Evolutionary conservation across 2,329 filamentous ascomycete genomes (phyloP).

Genomic region (Volutella citrinella): DNA sequence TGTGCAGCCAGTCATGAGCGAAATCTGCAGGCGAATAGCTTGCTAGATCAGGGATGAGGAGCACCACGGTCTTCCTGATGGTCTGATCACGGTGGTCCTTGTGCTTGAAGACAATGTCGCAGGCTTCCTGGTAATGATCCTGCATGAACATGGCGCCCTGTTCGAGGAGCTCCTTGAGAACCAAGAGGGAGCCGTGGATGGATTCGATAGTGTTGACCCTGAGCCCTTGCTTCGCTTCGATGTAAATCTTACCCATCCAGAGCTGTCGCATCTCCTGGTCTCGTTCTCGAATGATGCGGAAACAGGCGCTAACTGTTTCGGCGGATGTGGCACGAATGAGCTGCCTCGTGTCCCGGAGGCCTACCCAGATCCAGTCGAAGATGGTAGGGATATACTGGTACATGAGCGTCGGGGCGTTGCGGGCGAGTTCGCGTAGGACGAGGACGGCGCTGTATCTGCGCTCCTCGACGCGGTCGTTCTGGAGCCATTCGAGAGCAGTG

Average conservation of each 20-base stretch:
- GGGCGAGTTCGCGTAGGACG: slow-evolving; percentile 83
- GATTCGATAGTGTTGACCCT: slow-evolving; percentile 78
- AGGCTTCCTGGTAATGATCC: slow-evolving; percentile 85
- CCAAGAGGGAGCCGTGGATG: slow-evolving; percentile 90
- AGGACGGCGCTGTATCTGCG: slow-evolving; percentile 90
- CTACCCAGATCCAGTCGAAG: slow-evolving; percentile 95
- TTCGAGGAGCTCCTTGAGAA: slow-evolving; percentile 86
- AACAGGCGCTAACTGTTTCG: slow-evolving; percentile 90
- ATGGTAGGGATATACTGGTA: slow-evolving; percentile 95
- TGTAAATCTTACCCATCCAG: slow-evolving; percentile 90
- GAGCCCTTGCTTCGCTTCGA: slow-evolving; percentile 77
- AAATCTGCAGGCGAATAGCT: slow-evolving; percentile 92
- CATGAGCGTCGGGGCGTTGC: slow-evolving; percentile 91
- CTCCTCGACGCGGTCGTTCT: slow-evolving; percentile 91
- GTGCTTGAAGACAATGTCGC: slow-evolving; percentile 87
- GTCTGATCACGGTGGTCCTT: slow-evolving; percentile 89
- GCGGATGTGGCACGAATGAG: slow-evolving; percentile 90
- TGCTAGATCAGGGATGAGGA: slow-evolving; percentile 87
- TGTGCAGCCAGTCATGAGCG: slow-evolving; percentile 80
- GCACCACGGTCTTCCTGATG: slow-evolving; percentile 84
- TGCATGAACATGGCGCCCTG: slow-evolving; percentile 99
- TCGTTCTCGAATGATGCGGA: slow-evolving; percentile 91
- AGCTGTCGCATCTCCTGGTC: slow-evolving; percentile 82
- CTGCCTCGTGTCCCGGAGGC: slow-evolving; percentile 82
- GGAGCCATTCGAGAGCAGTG: slow-evolving; percentile 92